These are phyloP conservation scores for Lipomyces starkeyi DNA, from an alignment of 805 yeast species.

Conservation along the genomic window DNA sequence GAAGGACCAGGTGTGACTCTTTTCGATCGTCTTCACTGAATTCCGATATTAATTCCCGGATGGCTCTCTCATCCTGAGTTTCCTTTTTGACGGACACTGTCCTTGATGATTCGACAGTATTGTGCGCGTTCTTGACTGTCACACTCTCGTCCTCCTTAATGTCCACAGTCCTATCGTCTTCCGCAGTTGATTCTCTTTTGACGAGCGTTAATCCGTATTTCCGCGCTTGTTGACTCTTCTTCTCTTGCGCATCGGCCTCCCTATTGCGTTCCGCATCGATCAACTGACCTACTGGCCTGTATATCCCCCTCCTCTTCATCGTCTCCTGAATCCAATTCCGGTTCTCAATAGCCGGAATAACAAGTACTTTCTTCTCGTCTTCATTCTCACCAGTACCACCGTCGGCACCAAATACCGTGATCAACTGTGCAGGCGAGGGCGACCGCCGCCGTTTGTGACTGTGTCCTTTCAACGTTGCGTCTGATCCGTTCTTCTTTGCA, in stretches of 20 bases:
- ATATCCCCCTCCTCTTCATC: conserved; percentile 21
- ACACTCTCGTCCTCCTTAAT: background rate
- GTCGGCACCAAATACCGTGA: conserved; percentile 30
- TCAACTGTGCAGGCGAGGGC: conserved; percentile 21
- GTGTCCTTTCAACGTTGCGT: conserved; percentile 18
- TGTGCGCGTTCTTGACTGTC: background rate
- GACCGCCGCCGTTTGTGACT: conserved; percentile 31
- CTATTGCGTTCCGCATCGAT: conserved; percentile 29
- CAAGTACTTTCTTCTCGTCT: conserved; percentile 17
- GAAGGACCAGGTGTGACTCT: conserved; percentile 15
- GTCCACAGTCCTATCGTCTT: background rate
- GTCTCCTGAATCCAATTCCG: conserved; percentile 36
- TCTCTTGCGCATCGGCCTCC: conserved; percentile 33
- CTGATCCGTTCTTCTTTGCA: conserved; percentile 1
- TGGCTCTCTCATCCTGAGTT: conserved; percentile 20
- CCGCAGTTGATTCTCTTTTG: background rate
- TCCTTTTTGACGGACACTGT: background rate
- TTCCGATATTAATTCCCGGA: conserved; percentile 26
- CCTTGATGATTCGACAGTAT: background rate
- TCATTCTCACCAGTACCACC: conserved; percentile 15
- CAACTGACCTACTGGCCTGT: conserved; percentile 29
- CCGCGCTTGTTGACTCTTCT: conserved; percentile 12
- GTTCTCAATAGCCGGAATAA: conserved; percentile 31
- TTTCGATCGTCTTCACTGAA: conserved; percentile 21
- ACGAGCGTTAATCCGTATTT: conserved; percentile 21